Percentiles rank a stretch among this genome's conserved stretches.
Conservation (phyloP, 805 yeast species). For the Hanseniaspora mollemarum region DNA sequence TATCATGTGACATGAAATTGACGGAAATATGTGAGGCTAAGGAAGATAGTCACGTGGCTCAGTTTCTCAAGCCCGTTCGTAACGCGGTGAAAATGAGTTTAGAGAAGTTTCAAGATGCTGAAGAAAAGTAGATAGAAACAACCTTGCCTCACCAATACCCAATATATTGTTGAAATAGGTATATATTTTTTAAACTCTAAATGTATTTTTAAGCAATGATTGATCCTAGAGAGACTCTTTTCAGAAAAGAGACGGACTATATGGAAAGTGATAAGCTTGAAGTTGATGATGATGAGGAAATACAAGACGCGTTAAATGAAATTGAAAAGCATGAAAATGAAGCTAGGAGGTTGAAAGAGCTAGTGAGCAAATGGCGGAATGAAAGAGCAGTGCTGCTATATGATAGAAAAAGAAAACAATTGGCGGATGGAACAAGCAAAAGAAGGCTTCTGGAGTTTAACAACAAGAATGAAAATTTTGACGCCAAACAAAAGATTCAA, state of each 20-base stretch:
- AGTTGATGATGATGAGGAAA: conserved; percentile 21
- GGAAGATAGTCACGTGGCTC: not conserved
- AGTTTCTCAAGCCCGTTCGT: conserved; percentile 10
- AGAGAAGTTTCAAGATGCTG: conserved; percentile 8
- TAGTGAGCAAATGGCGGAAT: conserved; percentile 22
- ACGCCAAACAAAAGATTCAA: conserved; percentile 7
- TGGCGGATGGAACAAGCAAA: conserved; percentile 8
- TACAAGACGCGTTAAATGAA: not conserved
- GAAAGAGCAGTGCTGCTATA: not conserved
- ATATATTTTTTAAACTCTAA: conserved; percentile 16
- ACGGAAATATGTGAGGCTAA: conserved; percentile 27
- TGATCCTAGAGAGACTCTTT: conserved; percentile 25
- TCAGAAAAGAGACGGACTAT: conserved; percentile 20
- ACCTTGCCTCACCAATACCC: too few species aligned
- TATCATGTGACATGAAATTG: conserved; percentile 41
- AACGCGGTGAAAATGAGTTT: conserved; percentile 15
- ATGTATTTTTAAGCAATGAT: conserved; percentile 17
- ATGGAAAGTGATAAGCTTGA: conserved; percentile 22
- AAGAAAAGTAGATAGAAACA: not conserved
- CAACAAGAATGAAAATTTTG: conserved; percentile 18
- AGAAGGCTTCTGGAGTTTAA: not conserved
- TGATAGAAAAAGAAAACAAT: not conserved
- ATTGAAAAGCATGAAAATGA: conserved; percentile 23
- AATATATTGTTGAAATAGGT: too few species aligned
- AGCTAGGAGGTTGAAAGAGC: conserved; percentile 22